Evolutionary conservation across 257 asterid species (phyloP).

Genomic region (Haberlea rhodopensis): DNA sequence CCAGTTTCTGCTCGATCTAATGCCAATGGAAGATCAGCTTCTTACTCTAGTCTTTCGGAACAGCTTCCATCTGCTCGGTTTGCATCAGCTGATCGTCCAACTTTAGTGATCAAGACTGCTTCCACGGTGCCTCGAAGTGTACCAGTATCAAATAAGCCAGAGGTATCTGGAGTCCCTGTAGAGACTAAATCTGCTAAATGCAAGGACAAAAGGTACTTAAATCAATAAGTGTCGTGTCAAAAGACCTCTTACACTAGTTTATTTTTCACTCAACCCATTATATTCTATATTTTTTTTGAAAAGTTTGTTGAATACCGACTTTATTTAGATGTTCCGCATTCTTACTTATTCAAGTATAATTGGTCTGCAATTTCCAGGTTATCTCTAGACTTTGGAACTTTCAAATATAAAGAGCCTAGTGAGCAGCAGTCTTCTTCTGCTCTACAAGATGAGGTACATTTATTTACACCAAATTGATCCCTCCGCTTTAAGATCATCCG

Average conservation of each 20-base stretch:
- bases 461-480: slow-evolving; percentile 13
- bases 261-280: no score
- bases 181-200: slow-evolving; percentile 50
- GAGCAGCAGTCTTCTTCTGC: slow-evolving; percentile 74
- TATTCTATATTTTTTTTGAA: no score
- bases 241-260: neutral
- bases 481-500: neutral
- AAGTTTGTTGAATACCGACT: neutral
- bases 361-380: slow-evolving; percentile 45
- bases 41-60: slow-evolving; percentile 34
- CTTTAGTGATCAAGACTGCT: slow-evolving; percentile 47
- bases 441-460: slow-evolving; percentile 87
- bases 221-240: neutral
- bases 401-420: slow-evolving; percentile 62
- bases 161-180: slow-evolving; percentile 34
- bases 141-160: slow-evolving; percentile 51
- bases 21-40: slow-evolving; percentile 42
- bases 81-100: slow-evolving; percentile 41
- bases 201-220: slow-evolving; percentile 69
- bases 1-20: slow-evolving; percentile 47
- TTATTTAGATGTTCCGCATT: slow-evolving; percentile 6
- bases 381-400: slow-evolving; percentile 90
- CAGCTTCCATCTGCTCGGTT: slow-evolving; percentile 77
- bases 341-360: neutral
- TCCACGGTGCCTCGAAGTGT: slow-evolving; percentile 52